Percentiles rank a stretch among this genome's conserved stretches.
phyloP scores from a whole-genome alignment of 257 asterid genomes.

The Coffea canephora region DNA sequence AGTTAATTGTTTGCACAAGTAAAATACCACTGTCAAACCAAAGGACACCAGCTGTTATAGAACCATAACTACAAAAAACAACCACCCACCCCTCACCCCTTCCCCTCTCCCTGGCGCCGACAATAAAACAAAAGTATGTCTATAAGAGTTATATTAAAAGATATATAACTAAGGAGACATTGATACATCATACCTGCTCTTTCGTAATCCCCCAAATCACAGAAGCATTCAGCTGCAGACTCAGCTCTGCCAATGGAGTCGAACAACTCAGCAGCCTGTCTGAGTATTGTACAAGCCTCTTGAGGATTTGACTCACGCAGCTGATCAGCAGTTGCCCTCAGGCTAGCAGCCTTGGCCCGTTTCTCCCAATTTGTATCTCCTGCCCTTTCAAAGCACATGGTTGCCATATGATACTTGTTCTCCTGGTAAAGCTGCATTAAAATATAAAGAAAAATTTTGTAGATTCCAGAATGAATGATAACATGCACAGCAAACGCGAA shows the following conservation, averaged over 20 bases:
- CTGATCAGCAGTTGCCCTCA: slow-evolving; percentile 45
- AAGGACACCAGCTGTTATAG: too few species aligned
- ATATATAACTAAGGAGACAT: background rate
- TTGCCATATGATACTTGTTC: slow-evolving; percentile 63
- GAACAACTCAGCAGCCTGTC: slow-evolving; percentile 70
- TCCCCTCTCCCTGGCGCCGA: too few species aligned
- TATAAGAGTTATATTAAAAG: too few species aligned
- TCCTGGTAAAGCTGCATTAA: slow-evolving; percentile 59
- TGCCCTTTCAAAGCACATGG: slow-evolving; percentile 62
- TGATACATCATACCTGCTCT: slow-evolving; percentile 42
- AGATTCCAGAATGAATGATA: too few species aligned
- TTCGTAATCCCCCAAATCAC: slow-evolving; percentile 53
- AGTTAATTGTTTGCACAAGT: too few species aligned
- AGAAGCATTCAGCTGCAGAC: slow-evolving; percentile 64
- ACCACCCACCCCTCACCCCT: background rate
- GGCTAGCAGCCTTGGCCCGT: slow-evolving; percentile 56
- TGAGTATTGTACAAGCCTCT: slow-evolving; percentile 38
- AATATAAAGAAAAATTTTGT: too few species aligned
- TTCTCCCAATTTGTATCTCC: slow-evolving; percentile 57
- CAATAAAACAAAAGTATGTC: too few species aligned
- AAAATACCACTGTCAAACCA: background rate
- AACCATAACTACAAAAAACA: too few species aligned
- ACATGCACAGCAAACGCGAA: background rate
- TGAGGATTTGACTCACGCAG: slow-evolving; percentile 38
- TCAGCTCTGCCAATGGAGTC: slow-evolving; percentile 47